A percentile compares a stretch with the other conserved stretches of the same genome.
Evolutionary conservation across 2,329 filamentous ascomycete genomes (phyloP).

Genomic region (Pseudocercospora musae): DNA sequence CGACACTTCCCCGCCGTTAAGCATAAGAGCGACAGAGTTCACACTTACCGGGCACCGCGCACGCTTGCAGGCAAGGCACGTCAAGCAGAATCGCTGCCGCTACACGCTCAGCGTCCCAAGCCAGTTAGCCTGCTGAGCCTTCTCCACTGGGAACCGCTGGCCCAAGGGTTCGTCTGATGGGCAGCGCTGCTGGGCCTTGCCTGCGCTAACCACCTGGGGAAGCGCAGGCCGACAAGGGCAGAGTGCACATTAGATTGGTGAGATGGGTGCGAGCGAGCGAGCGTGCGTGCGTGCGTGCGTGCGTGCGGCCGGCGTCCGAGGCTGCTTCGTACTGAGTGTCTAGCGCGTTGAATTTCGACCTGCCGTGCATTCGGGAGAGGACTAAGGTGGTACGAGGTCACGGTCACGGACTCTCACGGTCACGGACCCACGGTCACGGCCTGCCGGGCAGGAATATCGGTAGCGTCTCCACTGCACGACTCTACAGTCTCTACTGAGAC

Average conservation of each 20-base stretch:
- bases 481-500: too few species aligned
- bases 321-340: background rate
- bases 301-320: too few species aligned
- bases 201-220: constrained; percentile 17
- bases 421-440: too few species aligned
- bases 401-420: too few species aligned
- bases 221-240: constrained; percentile 1
- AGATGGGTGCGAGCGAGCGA: background rate
- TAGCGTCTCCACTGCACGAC: constrained; percentile 7
- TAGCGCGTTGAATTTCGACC: background rate
- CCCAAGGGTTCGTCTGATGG: constrained; percentile 13
- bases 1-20: constrained; percentile 27
- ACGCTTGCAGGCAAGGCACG: constrained; percentile 12
- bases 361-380: constrained; percentile 7
- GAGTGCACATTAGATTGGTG: background rate
- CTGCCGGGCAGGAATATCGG: background rate
- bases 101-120: background rate
- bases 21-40: constrained; percentile 30
- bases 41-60: background rate
- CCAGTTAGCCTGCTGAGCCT: constrained; percentile 4
- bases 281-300: background rate
- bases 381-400: constrained; percentile 22
- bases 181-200: constrained; percentile 5
- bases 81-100: constrained; percentile 9
- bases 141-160: constrained; percentile 18